Conservation (phyloP, 352 stramenopile genomes). For the Pythium pectinolyticum region DNA sequence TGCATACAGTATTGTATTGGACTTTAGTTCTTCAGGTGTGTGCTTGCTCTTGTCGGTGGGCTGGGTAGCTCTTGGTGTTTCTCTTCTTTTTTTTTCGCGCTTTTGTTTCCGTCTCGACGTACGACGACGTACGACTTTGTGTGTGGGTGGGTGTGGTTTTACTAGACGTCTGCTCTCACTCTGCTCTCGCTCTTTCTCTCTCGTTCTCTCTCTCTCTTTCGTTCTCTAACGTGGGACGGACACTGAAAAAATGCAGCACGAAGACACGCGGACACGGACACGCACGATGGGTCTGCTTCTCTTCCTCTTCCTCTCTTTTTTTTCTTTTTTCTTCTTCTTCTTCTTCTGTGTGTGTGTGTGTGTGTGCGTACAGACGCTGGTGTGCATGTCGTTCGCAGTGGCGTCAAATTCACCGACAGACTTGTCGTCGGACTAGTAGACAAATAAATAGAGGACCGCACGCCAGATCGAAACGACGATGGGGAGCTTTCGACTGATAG, state of each 20-base stretch:
- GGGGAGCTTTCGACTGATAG: no score
- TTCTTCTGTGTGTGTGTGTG: neutral
- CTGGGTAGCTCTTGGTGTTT: neutral
- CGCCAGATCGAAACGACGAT: neutral
- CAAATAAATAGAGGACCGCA: conserved; percentile 29
- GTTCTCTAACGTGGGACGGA: conserved; percentile 28
- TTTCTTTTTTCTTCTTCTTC: conserved; percentile 1
- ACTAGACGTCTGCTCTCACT: neutral
- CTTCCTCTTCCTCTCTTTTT: neutral
- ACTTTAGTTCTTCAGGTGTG: conserved; percentile 11
- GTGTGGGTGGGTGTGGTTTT: neutral
- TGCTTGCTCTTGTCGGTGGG: no score
- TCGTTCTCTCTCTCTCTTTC: conserved; percentile 15
- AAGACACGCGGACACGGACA: conserved; percentile 7
- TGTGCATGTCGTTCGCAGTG: neutral
- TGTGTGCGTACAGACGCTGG: neutral
- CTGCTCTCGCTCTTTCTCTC: neutral
- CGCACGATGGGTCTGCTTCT: neutral
- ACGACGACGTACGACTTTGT: neutral
- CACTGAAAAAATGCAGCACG: conserved; percentile 8
- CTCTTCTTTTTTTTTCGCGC: neutral
- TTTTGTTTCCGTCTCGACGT: neutral
- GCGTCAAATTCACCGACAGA: no score
- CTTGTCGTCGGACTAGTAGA: conserved; percentile 27
- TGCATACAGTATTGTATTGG: conserved; percentile 12